These are phyloP conservation scores for Saitoella complicata DNA, from an alignment of 805 yeast species.

Conservation along the genomic window DNA sequence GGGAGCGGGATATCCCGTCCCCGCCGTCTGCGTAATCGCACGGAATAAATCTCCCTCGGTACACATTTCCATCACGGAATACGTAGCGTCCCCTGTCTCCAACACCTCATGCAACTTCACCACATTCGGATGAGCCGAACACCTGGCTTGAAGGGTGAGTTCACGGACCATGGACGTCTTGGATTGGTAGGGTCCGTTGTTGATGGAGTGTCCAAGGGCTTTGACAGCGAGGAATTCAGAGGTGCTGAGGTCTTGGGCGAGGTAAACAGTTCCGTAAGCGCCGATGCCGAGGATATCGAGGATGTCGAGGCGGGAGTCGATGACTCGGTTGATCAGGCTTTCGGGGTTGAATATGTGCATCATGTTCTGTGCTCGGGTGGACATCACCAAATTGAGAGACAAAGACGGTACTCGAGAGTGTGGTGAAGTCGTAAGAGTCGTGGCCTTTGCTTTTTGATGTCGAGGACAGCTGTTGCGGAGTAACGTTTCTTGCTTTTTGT, in stretches of 20 bases:
- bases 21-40: constrained; percentile 61
- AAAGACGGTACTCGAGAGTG: no score
- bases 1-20: constrained; percentile 32
- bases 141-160: constrained; percentile 53
- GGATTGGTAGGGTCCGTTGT: constrained; percentile 15
- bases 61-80: constrained; percentile 73
- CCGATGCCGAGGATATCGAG: constrained; percentile 50
- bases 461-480: no score
- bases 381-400: no score
- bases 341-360: no score
- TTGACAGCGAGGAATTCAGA: constrained; percentile 51
- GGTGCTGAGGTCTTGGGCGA: constrained; percentile 40
- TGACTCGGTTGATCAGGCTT: constrained; percentile 10
- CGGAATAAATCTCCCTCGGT: constrained; percentile 76
- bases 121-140: constrained; percentile 65
- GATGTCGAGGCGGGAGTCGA: constrained; percentile 13
- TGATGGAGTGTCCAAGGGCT: constrained; percentile 25
- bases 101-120: constrained; percentile 60
- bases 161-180: constrained; percentile 28
- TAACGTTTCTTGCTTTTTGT: no score
- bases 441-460: no score
- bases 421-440: no score
- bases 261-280: constrained; percentile 68
- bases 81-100: constrained; percentile 33
- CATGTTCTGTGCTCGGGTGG: no score